Percentiles rank a stretch among this genome's conserved stretches.
These are phyloP conservation scores for Acacia pycnantha DNA, from an alignment of 331 rosid genomes.

Conservation along the genomic window DNA sequence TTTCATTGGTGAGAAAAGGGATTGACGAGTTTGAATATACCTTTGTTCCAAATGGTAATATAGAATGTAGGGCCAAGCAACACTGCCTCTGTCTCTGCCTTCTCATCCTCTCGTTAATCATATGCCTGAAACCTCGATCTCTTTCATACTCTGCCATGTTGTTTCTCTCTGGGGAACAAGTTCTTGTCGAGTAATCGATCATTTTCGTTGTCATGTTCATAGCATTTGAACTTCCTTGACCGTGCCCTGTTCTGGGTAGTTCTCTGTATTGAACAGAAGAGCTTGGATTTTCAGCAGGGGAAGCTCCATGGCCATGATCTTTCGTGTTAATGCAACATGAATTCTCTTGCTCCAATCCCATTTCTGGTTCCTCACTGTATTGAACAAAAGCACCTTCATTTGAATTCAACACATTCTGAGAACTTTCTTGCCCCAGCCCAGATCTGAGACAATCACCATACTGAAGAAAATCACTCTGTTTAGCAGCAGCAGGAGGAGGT, in stretches of 20 bases:
- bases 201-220: constrained; percentile 43
- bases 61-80: constrained; percentile 56
- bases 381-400: not conserved
- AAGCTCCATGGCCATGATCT: not conserved
- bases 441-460: not conserved
- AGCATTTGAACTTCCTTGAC: not conserved
- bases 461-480: constrained; percentile 30
- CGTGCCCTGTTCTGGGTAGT: constrained; percentile 24
- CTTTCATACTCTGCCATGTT: constrained; percentile 29
- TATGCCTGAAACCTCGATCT: constrained; percentile 59
- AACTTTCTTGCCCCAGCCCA: not conserved
- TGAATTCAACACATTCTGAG: not conserved
- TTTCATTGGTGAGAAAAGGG: not conserved
- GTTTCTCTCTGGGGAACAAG: not conserved
- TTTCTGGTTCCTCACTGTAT: not conserved
- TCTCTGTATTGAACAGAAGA: constrained; percentile 47
- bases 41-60: constrained; percentile 70
- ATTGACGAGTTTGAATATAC: constrained; percentile 30
- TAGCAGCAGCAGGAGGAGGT: constrained; percentile 11
- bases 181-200: constrained; percentile 43
- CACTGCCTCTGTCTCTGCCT: constrained; percentile 66
- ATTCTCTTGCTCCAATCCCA: not conserved
- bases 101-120: constrained; percentile 76
- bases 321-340: not conserved
- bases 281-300: constrained; percentile 27